Evolutionary conservation across 2,329 filamentous ascomycete species (phyloP).

Genomic region (Diaporthe caulivora): DNA sequence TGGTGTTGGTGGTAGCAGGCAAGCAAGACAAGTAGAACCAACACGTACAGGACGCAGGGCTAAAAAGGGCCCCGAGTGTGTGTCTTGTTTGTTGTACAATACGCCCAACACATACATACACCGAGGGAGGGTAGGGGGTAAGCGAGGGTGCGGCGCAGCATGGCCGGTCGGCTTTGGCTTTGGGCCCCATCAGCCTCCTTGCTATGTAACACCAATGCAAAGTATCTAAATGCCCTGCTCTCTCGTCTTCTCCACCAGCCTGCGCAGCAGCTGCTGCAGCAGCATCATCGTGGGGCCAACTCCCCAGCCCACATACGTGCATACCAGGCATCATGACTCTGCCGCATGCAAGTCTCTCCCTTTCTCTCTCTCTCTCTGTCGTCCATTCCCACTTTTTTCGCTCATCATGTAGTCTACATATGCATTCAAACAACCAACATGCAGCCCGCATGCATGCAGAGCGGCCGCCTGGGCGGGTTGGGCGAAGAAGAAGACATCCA

Average conservation of each 20-base stretch:
- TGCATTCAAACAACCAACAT: background rate
- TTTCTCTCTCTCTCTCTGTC: background rate
- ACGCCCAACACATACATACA: too few relatives aligned
- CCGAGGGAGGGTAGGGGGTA: too few relatives aligned
- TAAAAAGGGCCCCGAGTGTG: background rate
- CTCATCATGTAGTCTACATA: background rate
- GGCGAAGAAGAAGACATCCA: background rate
- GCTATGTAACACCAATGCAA: too few relatives aligned
- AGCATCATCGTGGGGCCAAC: constrained; percentile 1
- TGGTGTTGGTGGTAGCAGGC: too few relatives aligned
- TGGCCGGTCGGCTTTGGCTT: too few relatives aligned
- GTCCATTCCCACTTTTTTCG: background rate
- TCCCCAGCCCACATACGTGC: background rate
- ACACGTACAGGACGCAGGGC: background rate
- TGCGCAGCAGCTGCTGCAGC: background rate
- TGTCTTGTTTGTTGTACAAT: too few relatives aligned
- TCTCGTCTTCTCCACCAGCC: background rate
- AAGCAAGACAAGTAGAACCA: background rate
- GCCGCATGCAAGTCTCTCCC: background rate
- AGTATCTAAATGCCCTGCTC: too few relatives aligned
- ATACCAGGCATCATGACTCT: constrained; percentile 28
- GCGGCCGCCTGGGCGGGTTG: background rate
- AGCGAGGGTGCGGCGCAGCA: too few relatives aligned
- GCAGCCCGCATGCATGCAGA: background rate
- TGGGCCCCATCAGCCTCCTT: too few relatives aligned